Percentiles rank a stretch among this genome's conserved stretches.
These are phyloP conservation scores for Chaetoscypha palmicola DNA, from an alignment of 2,329 filamentous ascomycete species.

Conservation along the genomic window DNA sequence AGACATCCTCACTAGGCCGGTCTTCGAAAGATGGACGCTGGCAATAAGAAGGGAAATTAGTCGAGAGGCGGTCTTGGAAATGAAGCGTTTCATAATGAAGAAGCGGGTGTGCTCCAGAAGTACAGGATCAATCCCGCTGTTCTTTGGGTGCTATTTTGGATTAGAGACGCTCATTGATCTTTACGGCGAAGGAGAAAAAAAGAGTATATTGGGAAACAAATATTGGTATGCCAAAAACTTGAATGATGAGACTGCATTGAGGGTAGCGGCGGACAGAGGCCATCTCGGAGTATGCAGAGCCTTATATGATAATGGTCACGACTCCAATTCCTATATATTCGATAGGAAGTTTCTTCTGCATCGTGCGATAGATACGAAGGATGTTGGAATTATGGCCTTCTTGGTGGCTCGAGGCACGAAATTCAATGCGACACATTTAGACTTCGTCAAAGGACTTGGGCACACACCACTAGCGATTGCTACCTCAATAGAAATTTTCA, in stretches of 20 bases:
- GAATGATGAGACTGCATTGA: neutral
- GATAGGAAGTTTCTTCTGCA: no score
- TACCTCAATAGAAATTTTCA: no score
- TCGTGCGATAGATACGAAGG: no score
- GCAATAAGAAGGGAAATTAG: neutral
- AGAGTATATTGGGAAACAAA: neutral
- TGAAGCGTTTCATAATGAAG: neutral
- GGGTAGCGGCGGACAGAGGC: neutral
- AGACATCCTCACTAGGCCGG: neutral
- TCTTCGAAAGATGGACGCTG: neutral
- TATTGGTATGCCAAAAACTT: neutral
- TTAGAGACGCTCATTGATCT: neutral
- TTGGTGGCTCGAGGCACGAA: no score
- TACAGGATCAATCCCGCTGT: neutral
- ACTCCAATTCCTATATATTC: no score
- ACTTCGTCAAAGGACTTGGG: no score
- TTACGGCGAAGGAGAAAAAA: neutral
- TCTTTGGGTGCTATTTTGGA: neutral
- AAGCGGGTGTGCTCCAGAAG: neutral
- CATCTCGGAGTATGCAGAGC: neutral
- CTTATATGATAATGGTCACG: neutral
- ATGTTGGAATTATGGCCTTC: no score
- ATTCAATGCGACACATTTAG: no score
- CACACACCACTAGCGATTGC: no score
- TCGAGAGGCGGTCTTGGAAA: neutral